Evolutionary conservation across 2,329 filamentous ascomycete species (phyloP).

Genomic region (Trichocomaceae sp.): DNA sequence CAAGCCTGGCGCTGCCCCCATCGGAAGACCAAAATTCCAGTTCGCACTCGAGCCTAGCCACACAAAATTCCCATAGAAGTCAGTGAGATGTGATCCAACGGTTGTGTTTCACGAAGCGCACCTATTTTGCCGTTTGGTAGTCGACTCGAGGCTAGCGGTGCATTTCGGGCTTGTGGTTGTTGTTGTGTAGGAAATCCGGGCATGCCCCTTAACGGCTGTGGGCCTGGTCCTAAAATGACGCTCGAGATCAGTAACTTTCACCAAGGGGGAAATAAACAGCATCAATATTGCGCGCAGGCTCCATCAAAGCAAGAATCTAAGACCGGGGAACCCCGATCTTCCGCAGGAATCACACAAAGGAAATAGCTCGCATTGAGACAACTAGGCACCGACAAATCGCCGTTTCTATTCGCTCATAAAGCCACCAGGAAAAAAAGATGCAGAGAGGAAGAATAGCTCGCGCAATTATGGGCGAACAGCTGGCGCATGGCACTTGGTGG

Average conservation of each 20-base stretch:
- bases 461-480: not conserved
- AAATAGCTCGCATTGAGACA: not conserved
- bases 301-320: constrained; percentile 16
- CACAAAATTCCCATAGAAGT: constrained; percentile 3
- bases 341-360: not conserved
- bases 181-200: constrained; percentile 48
- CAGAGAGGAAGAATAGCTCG: not conserved
- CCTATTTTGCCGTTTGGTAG: constrained; percentile 51
- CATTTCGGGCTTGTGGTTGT: constrained; percentile 41
- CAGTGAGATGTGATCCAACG: not conserved
- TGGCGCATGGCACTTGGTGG: constrained; percentile 14
- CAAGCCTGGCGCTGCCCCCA: constrained; percentile 48
- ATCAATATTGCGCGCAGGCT: constrained; percentile 1
- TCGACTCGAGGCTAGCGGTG: constrained; percentile 43
- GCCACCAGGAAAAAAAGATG: not conserved
- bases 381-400: not conserved
- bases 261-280: not conserved
- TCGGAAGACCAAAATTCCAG: constrained; percentile 53
- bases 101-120: constrained; percentile 24
- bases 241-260: not conserved
- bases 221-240: constrained; percentile 37
- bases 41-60: constrained; percentile 47
- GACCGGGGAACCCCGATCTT: constrained; percentile 7
- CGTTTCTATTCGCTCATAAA: not conserved
- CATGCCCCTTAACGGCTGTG: constrained; percentile 48